Evolutionary conservation across 129 eudicot genomes (phyloP).

Genomic region (Saposhnikovia divaricata): DNA sequence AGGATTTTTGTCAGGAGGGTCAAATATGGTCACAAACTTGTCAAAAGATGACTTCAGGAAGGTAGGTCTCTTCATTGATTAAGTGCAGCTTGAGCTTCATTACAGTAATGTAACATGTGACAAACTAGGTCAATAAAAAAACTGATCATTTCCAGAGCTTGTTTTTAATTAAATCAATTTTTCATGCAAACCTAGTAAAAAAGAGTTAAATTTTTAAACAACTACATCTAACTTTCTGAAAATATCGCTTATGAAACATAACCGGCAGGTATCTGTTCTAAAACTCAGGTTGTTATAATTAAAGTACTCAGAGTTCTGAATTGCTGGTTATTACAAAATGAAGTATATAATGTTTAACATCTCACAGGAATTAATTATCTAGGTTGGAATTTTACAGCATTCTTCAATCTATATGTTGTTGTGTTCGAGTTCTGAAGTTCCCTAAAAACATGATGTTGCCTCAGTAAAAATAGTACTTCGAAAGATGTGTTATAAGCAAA

Average conservation of each 20-base stretch:
- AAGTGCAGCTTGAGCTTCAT: neutral
- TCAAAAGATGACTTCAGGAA: constrained; percentile 36
- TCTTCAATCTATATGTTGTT: no score
- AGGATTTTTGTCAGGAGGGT: constrained; percentile 43
- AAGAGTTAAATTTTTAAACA: neutral
- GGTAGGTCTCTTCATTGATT: constrained; percentile 27
- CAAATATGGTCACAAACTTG: constrained; percentile 36
- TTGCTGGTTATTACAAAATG: neutral
- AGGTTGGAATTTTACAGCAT: no score
- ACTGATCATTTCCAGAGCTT: neutral
- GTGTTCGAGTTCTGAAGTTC: no score
- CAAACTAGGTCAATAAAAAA: neutral
- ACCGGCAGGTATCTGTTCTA: neutral
- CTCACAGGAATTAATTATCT: no score
- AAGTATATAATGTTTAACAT: neutral
- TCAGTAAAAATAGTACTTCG: neutral
- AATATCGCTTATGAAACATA: neutral
- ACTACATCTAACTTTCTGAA: neutral
- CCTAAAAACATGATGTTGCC: no score
- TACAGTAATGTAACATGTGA: neutral
- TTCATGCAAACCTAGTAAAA: neutral
- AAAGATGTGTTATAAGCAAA: neutral
- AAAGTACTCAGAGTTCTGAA: neutral
- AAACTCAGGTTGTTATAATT: neutral
- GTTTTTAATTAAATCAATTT: neutral